A percentile compares a stretch with the other conserved stretches of the same genome.
phyloP scores from a whole-genome alignment of 768 basidiomycete species.

The Termitomyces sp. region DNA sequence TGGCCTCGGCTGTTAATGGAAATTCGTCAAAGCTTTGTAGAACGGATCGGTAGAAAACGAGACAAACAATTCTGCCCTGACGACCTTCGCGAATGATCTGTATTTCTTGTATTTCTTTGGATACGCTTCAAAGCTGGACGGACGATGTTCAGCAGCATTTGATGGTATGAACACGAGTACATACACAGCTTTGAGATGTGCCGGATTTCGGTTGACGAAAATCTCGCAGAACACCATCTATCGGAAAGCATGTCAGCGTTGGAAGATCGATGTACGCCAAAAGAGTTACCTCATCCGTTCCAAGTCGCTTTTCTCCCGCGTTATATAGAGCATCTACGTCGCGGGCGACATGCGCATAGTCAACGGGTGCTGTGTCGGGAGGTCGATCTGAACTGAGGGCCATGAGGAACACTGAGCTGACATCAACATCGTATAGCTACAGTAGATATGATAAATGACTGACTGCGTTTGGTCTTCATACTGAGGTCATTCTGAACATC shows the following conservation, averaged over 20 bases:
- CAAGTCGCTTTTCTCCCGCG: constrained; percentile 38
- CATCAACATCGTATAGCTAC: neutral
- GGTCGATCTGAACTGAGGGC: constrained; percentile 43
- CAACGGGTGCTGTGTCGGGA: constrained; percentile 34
- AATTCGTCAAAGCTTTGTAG: neutral
- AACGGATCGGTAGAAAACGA: neutral
- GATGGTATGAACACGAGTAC: constrained; percentile 11
- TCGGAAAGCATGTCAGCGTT: neutral
- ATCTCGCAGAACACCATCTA: constrained; percentile 45
- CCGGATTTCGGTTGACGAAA: constrained; percentile 46
- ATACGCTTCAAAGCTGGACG: constrained; percentile 30
- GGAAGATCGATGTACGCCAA: neutral
- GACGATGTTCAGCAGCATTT: neutral
- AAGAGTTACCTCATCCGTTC: constrained; percentile 42
- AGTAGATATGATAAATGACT: constrained; percentile 9
- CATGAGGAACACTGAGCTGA: constrained; percentile 45
- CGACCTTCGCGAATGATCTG: constrained; percentile 35
- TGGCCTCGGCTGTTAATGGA: constrained; percentile 35
- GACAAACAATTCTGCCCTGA: constrained; percentile 40
- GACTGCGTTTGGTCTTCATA: constrained; percentile 35
- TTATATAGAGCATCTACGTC: constrained; percentile 44
- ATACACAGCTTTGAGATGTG: too few relatives aligned
- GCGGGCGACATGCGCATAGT: constrained; percentile 35
- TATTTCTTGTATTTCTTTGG: constrained; percentile 24
- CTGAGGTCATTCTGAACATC: constrained; percentile 32